Conservation (phyloP, 2,329 filamentous ascomycete genomes). For the Akanthomyces lecanii region DNA sequence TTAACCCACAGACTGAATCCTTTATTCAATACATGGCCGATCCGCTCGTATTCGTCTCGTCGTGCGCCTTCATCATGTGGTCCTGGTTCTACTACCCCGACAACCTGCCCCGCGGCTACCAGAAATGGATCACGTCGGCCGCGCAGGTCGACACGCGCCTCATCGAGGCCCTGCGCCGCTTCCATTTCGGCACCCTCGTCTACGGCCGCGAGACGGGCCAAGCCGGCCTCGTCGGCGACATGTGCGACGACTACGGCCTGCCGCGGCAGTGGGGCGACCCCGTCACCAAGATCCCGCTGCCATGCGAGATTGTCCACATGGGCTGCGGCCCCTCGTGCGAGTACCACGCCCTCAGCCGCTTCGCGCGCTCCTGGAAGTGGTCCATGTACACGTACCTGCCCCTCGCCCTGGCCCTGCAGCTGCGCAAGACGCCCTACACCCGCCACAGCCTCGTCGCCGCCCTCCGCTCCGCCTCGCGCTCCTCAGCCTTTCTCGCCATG, state of each 20-base stretch:
- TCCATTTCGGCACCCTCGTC: conserved; percentile 56
- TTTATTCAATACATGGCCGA: conserved; percentile 47
- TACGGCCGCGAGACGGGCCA: conserved; percentile 74
- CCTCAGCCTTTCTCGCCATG: conserved; percentile 70
- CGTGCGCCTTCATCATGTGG: conserved; percentile 79
- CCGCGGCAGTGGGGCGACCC: conserved; percentile 73
- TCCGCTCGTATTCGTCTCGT: conserved; percentile 65
- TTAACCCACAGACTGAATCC: conserved; percentile 27
- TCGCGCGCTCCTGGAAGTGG: conserved; percentile 66
- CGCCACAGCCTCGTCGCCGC: conserved; percentile 47
- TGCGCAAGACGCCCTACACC: conserved; percentile 33
- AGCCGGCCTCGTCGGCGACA: conserved; percentile 60
- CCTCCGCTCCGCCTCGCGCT: conserved; percentile 59
- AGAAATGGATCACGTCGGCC: conserved; percentile 75
- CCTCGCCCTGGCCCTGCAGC: conserved; percentile 62
- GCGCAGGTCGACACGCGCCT: conserved; percentile 72
- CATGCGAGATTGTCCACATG: conserved; percentile 83
- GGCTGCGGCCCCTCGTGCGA: conserved; percentile 70
- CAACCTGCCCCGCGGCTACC: conserved; percentile 68
- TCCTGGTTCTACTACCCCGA: conserved; percentile 76
- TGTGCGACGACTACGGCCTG: conserved; percentile 68
- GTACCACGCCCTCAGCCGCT: conserved; percentile 64
- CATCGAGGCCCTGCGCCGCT: conserved; percentile 67
- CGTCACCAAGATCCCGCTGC: conserved; percentile 63
- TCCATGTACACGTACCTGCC: conserved; percentile 74